Evolutionary conservation across 192 early-diverging fungal genomes (phyloP), one percentile per base, ranked within the genome.

Genomic region (Podila epigama): DNA sequence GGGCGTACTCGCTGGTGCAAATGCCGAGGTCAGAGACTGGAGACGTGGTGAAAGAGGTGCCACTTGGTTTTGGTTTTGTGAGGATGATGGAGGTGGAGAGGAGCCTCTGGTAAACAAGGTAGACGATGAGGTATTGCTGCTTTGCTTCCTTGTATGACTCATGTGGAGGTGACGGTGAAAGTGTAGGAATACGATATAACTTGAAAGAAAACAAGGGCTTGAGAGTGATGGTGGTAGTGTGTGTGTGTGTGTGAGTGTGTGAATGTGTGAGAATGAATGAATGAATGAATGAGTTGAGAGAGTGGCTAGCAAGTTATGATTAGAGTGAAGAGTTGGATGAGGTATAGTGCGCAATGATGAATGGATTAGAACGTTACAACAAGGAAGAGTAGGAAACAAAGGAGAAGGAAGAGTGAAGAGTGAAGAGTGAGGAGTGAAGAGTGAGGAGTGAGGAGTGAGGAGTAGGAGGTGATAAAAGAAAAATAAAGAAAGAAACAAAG

Each of bases 1-100:
- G 1, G 66, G 53, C 20, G 73, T 77, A 10, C 62, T 33, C 16
- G 66, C 73, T 1, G 73, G 73, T 22, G 20, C 44, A 48, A 48
- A 48, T 5, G 9, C 67, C n/a, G 31, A 60, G 58, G 20, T 60
- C 62, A 1, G 66, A 60, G 59, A 77, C 60, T 2, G 61, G 36
- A 27, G 73, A 60, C 6, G 68, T 32, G 13, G 73, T 25, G 71
- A 57, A 20, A 51, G 59, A 1, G 71, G 64, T n/a, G 29, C 29
- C 10, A 6, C 18, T 6, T 15, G 29, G 20, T 9, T 2, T 3
- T 11, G 25, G 52, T 48, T 48, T 48, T 20, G 42, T 18, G 40
- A 0, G 44, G 52, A 32, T 11, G 6, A 51, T 6, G 48, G 48
- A 51, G 48, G 48, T n/a, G n/a, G 48, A 25, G 22, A 20, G 48